These are phyloP conservation scores for Amphicarpaea edgeworthii DNA, from an alignment of 306 rosid species.

Conservation along the genomic window DNA sequence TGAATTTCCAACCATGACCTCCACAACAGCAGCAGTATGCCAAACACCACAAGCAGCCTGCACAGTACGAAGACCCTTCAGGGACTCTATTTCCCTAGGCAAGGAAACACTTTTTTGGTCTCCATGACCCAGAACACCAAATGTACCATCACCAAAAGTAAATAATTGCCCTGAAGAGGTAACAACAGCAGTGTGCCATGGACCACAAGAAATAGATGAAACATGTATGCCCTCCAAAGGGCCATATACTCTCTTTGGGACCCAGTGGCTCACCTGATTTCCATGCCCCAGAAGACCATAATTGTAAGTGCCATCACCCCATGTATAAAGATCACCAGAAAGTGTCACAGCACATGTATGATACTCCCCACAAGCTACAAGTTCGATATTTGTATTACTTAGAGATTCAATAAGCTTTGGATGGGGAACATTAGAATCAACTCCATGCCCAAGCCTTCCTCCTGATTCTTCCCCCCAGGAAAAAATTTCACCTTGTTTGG, in stretches of 20 bases:
- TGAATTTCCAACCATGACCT: conserved; percentile 96
- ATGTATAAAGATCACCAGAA: conserved; percentile 95
- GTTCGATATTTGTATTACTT: conserved; percentile 83
- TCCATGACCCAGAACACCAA: conserved; percentile 98
- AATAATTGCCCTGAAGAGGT: conserved; percentile 97
- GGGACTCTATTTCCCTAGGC: conserved; percentile 97
- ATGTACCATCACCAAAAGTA: conserved; percentile 98
- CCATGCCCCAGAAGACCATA: conserved; percentile 98
- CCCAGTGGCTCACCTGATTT: conserved; percentile 99
- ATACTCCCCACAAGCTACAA: conserved; percentile 99
- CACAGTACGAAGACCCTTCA: conserved; percentile 95
- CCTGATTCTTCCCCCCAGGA: conserved; percentile 99
- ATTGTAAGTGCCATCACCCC: conserved; percentile 98
- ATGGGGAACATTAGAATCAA: conserved; percentile 84
- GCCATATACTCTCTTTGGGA: conserved; percentile 92
- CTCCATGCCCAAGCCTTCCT: conserved; percentile 99
- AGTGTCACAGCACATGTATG: conserved; percentile 97
- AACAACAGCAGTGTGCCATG: conserved; percentile 98
- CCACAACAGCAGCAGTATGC: conserved; percentile 99
- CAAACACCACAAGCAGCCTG: conserved; percentile 99
- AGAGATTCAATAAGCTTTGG: conserved; percentile 96
- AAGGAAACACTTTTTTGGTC: conserved; percentile 77
- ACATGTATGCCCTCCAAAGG: conserved; percentile 96
- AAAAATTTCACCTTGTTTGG: conserved; percentile 96
- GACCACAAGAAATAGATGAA: conserved; percentile 96